phyloP scores from a whole-genome alignment of 129 eudicot genomes.

The Ambrosia trifida region DNA sequence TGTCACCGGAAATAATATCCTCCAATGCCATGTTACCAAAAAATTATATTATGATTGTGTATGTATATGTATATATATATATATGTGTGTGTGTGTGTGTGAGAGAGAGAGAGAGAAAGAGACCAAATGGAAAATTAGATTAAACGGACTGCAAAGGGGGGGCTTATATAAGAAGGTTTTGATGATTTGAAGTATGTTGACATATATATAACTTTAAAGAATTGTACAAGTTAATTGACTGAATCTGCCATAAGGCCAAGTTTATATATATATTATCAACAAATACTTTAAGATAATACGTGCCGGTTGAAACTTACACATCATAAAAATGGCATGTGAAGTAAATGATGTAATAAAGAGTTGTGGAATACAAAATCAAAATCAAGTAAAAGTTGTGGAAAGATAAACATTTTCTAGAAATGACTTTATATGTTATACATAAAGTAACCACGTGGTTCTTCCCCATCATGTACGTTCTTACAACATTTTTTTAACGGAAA shows the following conservation, averaged over 20 bases:
- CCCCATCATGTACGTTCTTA: too few species aligned
- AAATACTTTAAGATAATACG: constrained; percentile 1
- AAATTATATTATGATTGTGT: neutral
- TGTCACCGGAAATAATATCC: constrained; percentile 33
- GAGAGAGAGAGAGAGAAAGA: constrained; percentile 1
- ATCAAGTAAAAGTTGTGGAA: too few species aligned
- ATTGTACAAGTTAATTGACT: constrained; percentile 27
- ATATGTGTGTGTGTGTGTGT: neutral
- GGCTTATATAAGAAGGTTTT: constrained; percentile 35
- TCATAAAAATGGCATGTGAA: neutral
- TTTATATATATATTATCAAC: neutral
- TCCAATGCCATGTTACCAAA: constrained; percentile 33
- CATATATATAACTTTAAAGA: constrained; percentile 23
- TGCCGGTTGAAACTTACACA: neutral
- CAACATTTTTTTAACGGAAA: too few species aligned
- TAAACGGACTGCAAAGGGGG: constrained; percentile 9
- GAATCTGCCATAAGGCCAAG: neutral
- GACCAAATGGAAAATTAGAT: constrained; percentile 11
- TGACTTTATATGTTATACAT: too few species aligned
- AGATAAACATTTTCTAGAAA: too few species aligned
- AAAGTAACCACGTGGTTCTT: too few species aligned
- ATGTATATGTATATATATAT: too few species aligned
- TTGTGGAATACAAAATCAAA: too few species aligned
- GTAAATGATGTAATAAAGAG: neutral
- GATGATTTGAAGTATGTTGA: constrained; percentile 23